Evolutionary conservation across 768 basidiomycete genomes (phyloP), one percentile per base, ranked within the genome.

Genomic region (Termitomyces sp.): DNA sequence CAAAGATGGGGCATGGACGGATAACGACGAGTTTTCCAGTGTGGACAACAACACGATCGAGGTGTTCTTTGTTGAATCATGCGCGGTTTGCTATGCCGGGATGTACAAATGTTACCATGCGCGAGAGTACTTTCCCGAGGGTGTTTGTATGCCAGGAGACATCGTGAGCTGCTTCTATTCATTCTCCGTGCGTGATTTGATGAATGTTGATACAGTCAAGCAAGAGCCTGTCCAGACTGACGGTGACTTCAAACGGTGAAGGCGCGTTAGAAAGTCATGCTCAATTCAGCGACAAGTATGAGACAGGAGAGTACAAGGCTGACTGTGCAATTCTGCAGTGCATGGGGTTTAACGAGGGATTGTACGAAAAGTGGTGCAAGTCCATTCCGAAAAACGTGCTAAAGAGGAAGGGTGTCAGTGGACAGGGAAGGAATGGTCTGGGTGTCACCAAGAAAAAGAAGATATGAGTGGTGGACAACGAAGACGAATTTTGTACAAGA

Each of bases 251-350:
- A 13, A 47, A 47, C 16, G 13, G 18, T 9, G 20, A 36, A 26
- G 33, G 7, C 7, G 40, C 40, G 5, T 40, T 12, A 26, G 26
- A 12, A 14, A 35, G 12, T 35, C 16, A 32, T 18, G 2, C 2
- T 16, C 14, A 18, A 32, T 23, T 57, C 12, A 13, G 9, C n/a
- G 4, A 7, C n/a, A 35, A 46, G n/a, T 58, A 58, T 32, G 16
- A 0, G 12, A 28, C 3, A 6, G 57, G 43, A 1, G 33, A n/a
- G 20, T 30, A 66, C 20, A 67, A 55, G 50, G 51, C 59, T 0
- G 65, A 69, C 5, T 55, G 55, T 12, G 50, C 68, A 14, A 58
- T 64, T 0, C 20, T 69, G n/a, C 59, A 67, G 50, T 68, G 63
- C 33, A 35, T 64, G 2, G 63, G 48, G 4, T 69, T 69, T 48